Evolutionary conservation across 768 basidiomycete genomes (phyloP).

Genomic region (Trichaptum fuscoviolaceum): DNA sequence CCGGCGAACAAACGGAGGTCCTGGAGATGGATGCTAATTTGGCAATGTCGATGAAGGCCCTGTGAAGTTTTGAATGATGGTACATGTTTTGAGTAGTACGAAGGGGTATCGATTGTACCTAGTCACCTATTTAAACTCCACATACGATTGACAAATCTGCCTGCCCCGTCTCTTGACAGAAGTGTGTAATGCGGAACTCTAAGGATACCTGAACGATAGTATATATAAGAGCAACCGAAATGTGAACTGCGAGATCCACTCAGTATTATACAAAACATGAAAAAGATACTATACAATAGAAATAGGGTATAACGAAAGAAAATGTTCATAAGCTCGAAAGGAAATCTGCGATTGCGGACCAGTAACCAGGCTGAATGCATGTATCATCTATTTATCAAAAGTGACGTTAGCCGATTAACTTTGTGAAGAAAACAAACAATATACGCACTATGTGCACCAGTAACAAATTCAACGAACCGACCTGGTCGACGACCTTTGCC

Average conservation of each 20-base stretch:
- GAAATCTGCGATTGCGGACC: constrained; percentile 47
- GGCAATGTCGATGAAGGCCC: neutral
- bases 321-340: constrained; percentile 20
- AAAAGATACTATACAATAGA: neutral
- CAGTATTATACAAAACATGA: neutral
- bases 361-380: constrained; percentile 50
- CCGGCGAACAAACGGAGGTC: no score
- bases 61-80: neutral
- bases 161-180: no score
- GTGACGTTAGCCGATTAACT: constrained; percentile 4
- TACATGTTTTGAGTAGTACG: neutral
- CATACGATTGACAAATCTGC: no score
- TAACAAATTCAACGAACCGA: constrained; percentile 50
- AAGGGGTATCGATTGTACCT: neutral
- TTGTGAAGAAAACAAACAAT: constrained; percentile 1
- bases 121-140: neutral
- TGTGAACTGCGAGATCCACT: no score
- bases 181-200: no score
- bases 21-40: neutral
- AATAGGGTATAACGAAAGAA: neutral
- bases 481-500: constrained; percentile 26
- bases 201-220: no score
- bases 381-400: constrained; percentile 40
- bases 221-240: no score
- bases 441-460: constrained; percentile 49